Conservation (phyloP, 2,329 filamentous ascomycete genomes). For the Phialocephala subalpina region DNA sequence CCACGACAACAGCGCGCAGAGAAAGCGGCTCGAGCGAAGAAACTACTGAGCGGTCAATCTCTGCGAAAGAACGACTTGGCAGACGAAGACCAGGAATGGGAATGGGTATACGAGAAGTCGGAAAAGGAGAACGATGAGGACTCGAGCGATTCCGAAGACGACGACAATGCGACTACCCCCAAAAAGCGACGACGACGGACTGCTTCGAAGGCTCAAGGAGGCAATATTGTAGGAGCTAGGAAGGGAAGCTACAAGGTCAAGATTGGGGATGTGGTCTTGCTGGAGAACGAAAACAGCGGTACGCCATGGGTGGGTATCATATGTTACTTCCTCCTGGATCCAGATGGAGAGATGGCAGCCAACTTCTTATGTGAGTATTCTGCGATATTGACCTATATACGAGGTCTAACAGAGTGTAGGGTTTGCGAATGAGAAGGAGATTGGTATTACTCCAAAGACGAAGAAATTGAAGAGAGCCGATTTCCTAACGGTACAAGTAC, state of each 20-base stretch:
- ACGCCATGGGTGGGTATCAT: slow-evolving; percentile 94
- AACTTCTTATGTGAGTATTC: slow-evolving; percentile 73
- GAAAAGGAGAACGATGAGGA: slow-evolving; percentile 20
- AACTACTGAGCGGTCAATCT: slow-evolving; percentile 44
- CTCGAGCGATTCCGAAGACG: slow-evolving; percentile 29
- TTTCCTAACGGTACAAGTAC: slow-evolving; percentile 67
- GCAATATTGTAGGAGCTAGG: slow-evolving; percentile 75
- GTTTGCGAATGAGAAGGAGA: slow-evolving; percentile 93
- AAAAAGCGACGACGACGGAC: slow-evolving; percentile 35
- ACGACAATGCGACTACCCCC: slow-evolving; percentile 26
- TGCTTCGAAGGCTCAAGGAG: slow-evolving; percentile 42
- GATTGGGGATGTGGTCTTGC: slow-evolving; percentile 82
- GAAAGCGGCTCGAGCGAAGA: slow-evolving; percentile 49
- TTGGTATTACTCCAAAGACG: slow-evolving; percentile 71
- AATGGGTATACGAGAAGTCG: slow-evolving; percentile 72
- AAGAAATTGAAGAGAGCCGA: slow-evolving; percentile 77
- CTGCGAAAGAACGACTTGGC: slow-evolving; percentile 80
- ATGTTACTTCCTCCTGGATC: slow-evolving; percentile 78
- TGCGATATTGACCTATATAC: slow-evolving; percentile 15
- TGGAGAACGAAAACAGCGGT: slow-evolving; percentile 84
- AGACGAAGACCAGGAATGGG: slow-evolving; percentile 75
- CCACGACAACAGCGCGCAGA: slow-evolving; percentile 33
- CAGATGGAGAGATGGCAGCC: slow-evolving; percentile 80
- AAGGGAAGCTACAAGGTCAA: slow-evolving; percentile 84
- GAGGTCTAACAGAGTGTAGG: slow-evolving; percentile 46